Evolutionary conservation across 2,329 filamentous ascomycete species (phyloP), one percentile per base, ranked within the genome.

Genomic region (Mycosphaerella sp.): DNA sequence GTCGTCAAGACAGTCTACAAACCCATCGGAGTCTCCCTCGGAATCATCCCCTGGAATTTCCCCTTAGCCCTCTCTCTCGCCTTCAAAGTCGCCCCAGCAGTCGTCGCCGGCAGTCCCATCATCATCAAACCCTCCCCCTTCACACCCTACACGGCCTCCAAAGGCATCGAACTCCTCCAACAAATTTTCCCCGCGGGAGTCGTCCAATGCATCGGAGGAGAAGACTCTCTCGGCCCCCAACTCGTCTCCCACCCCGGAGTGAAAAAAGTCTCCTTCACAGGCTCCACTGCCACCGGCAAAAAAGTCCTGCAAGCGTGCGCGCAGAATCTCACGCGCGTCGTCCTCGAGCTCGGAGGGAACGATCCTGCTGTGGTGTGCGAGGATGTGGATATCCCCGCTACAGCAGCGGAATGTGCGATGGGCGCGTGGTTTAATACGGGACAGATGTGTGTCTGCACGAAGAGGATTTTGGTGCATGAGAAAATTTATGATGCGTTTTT

Each of bases 361-460:
- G 90, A 95, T 67, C 87, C 90, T 3, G 89, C 89, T 28, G 95
- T 95, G 64, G 77, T 96, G 47, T 78, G 89, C 54, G 76, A 74
- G 9, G 90, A 95, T 63, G 87, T 95, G 1, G 89, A 95, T 66
- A 71, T 94, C 43, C 80, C 82, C 40, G 95, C 89, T 89, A 89
- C 85, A 0, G 90, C 90, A 0, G 89, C 86, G 62, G 88, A 95
- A 70, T 90, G 95, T 62, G 87, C 95, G 8, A 90, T 95, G 62
- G 89, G 90, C 14, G 84, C 89, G 12, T 76, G 95, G 50, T 96
- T 95, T 77, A 96, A 96, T 73, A 95, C 89, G 45, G 90, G 90
- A n/a, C 90, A 96, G 75, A 94, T 88, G 68, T 96, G 90, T 75
- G 95, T 90, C 70, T 86, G 88, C 17, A 77, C 95, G 49, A 90